Base-by-base conservation (phyloP, 495 filamentous ascomycete species). In the Platismatia glauca region DNA sequence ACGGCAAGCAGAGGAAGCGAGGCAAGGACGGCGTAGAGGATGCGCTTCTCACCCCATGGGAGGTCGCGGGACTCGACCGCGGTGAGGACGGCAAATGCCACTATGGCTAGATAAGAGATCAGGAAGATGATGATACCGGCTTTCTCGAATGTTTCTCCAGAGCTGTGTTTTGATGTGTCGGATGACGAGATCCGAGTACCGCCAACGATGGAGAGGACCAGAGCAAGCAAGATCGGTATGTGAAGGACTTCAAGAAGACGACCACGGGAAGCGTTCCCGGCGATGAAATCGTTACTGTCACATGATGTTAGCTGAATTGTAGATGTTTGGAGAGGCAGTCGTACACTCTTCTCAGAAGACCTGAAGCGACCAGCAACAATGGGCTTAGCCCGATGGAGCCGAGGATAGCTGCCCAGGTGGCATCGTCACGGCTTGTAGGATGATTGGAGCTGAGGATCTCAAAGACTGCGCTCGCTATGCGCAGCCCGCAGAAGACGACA, bases 1-100 rank as follows among this genome's bases (percentile, higher is more conserved):
- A 58, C 38, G 16, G 62, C 62, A 35, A 67, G 33, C n/a, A 67
- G 57, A 37, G 65, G 62, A 13, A 65, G 37, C 34, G 62, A 58
- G 24, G n/a, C 48, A 2, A 62, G 38, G 31, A 67, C 62, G n/a
- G 65, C 62, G 34, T 48, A 39, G 7, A 67, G 31, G 34, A 67
- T 58, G 16, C 52, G 22, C 20, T 15, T 22, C 56, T 65, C 65
- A 20, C 65, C 58, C 9, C 5, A 20, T 15, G 27, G 27, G 15
- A 67, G 38, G 27, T 50, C 20, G 15, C 18, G 31, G 31, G 37
- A 44, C 12, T 53, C 27, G 16, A 35, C 11, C 8, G 62, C 20
- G 20, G 57, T 58, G 53, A 57, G n/a, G n/a, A 66, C 15, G 20
- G 62, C 55, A 8, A 62, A 31, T n/a, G 35, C 62, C n/a, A 52